phyloP scores from a whole-genome alignment of 1,139 yeast species.

The Ogataea hybrid region DNA sequence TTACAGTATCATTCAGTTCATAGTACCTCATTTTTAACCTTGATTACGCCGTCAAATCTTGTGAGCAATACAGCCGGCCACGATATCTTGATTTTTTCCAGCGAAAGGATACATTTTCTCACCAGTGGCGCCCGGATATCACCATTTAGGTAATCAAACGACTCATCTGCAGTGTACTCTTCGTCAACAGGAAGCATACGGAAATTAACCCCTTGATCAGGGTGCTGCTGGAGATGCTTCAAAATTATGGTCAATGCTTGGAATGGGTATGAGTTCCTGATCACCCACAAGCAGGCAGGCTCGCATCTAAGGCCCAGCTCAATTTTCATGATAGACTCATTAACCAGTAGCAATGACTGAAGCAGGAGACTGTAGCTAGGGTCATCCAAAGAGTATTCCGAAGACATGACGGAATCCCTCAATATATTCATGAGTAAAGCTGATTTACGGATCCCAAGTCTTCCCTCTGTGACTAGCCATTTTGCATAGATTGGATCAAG shows the following conservation, averaged over 20 bases:
- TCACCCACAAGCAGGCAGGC: slow-evolving; percentile 19
- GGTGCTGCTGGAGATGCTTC: slow-evolving; percentile 19
- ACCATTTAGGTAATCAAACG: slow-evolving; percentile 13
- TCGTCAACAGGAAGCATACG: slow-evolving; percentile 8
- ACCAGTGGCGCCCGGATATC: slow-evolving; percentile 19
- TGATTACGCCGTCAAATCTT: slow-evolving; percentile 19
- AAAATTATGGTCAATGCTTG: slow-evolving; percentile 25
- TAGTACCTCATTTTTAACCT: slow-evolving; percentile 13
- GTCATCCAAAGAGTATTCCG: slow-evolving; percentile 7
- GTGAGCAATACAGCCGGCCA: slow-evolving; percentile 19
- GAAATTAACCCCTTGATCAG: slow-evolving; percentile 14
- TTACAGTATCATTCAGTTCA: too few relatives aligned
- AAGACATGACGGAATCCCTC: neutral
- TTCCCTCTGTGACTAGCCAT: slow-evolving; percentile 21
- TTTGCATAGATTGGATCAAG: slow-evolving; percentile 4
- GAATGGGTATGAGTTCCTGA: slow-evolving; percentile 25
- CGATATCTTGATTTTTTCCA: slow-evolving; percentile 8
- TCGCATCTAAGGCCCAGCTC: slow-evolving; percentile 13
- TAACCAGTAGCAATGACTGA: slow-evolving; percentile 22
- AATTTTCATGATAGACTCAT: slow-evolving; percentile 23
- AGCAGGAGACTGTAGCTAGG: slow-evolving; percentile 18
- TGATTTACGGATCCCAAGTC: slow-evolving; percentile 23
- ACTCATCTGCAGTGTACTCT: slow-evolving; percentile 13
- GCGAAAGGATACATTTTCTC: slow-evolving; percentile 9
- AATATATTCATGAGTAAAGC: slow-evolving; percentile 19